Evolutionary conservation across 208 protist species (phyloP), one percentile per base, ranked within the genome.

Genomic region (Angomonas deanei): DNA sequence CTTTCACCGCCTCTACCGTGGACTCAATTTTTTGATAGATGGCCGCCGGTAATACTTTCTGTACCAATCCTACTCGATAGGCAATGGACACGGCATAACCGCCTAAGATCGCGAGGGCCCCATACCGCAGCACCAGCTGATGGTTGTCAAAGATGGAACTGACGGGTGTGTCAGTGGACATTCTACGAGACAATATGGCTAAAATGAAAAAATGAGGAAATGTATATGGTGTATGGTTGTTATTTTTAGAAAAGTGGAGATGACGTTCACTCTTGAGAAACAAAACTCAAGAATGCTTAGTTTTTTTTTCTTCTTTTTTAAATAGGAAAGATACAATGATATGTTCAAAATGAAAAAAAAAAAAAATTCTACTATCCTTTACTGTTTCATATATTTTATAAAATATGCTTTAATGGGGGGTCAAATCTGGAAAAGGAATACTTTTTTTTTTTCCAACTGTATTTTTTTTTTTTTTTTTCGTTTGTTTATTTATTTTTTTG

Each of bases 31-130:
- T 31, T 10, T 13, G n/a, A 32, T 71, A 68, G 0, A 75, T 26
- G 0, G 3, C 17, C 0, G 55, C 39, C 0, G 80, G 79, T 4
- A 94, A 61, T 5, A 90, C 3, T 17, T 61, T 61, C 2, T 56
- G 26, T 2, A 88, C 54, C 13, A 89, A 47, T 1, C 88, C 88
- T 0, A 74, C 30, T 1, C 77, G 85, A 64, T 94, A 94, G 26
- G 34, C 68, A 21, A 82, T 64, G 0, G 77, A 78, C 5, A 88
- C 36, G 0, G 66, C 74, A 60, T 94, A 94, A 15, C 77, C 77
- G 3, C 74, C 77, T 0, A 94, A 61, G 4, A 90, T 46, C 1
- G 59, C 71, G 8, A 84, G 74, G 0, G 84, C 78, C 49, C 61
- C 69, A 38, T 72, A 76, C 54, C 79, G 84, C 4, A 88, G 60